phyloP scores from a whole-genome alignment of 345 rosid genomes.

The Combretum micranthum region DNA sequence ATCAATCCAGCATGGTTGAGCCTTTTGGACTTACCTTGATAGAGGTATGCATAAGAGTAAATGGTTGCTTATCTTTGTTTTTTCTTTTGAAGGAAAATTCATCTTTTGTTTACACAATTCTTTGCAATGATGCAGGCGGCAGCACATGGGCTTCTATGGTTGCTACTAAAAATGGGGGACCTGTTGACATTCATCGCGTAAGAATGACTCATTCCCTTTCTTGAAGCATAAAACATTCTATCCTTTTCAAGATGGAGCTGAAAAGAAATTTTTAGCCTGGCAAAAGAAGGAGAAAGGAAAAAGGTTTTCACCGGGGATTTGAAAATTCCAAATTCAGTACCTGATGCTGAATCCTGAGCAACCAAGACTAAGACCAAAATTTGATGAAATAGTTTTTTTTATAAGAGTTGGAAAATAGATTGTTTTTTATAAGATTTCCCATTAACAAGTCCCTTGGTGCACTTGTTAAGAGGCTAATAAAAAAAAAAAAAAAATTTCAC shows the following conservation, averaged over 20 bases:
- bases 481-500: no score
- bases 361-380: no score
- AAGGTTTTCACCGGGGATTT: no score
- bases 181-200: conserved; percentile 86
- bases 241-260: background rate
- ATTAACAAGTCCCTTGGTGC: no score
- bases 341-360: no score
- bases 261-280: no score
- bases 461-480: no score
- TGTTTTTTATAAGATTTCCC: no score
- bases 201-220: background rate
- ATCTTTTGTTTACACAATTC: background rate
- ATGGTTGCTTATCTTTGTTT: background rate
- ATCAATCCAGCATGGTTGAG: conserved; percentile 93
- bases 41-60: conserved; percentile 46
- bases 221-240: background rate
- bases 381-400: no score
- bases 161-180: conserved; percentile 97
- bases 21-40: conserved; percentile 97
- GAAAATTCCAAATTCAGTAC: no score
- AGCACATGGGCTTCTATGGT: conserved; percentile 97
- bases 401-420: no score
- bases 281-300: no score
- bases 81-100: conserved; percentile 3
- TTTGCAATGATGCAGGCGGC: conserved; percentile 58